phyloP scores from a whole-genome alignment of 2,329 filamentous ascomycete genomes.

The Metarhizium brunneum region DNA sequence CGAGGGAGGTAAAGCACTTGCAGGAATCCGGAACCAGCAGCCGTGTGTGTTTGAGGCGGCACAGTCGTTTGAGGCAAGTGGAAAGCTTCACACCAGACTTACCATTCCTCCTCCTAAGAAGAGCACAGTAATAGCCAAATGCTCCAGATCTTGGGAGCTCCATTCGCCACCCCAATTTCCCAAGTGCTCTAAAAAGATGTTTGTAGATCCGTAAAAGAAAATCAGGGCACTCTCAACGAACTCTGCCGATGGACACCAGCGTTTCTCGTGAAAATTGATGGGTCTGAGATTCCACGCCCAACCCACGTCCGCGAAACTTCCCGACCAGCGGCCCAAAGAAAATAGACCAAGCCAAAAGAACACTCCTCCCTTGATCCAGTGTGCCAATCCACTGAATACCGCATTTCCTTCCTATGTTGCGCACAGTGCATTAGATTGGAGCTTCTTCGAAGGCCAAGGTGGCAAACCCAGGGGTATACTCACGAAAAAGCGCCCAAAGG shows the following conservation, averaged over 20 bases:
- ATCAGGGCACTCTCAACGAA: constrained; percentile 87
- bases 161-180: constrained; percentile 62
- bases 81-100: constrained; percentile 24
- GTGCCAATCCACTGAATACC: constrained; percentile 79
- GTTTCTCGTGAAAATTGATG: constrained; percentile 37
- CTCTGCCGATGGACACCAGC: constrained; percentile 70
- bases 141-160: constrained; percentile 76
- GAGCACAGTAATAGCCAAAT: constrained; percentile 83
- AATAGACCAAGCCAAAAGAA: constrained; percentile 91
- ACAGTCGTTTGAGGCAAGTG: neutral
- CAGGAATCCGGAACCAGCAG: too few species aligned
- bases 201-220: constrained; percentile 79
- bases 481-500: constrained; percentile 79
- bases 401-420: constrained; percentile 49
- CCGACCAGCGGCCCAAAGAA: constrained; percentile 82
- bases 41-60: neutral
- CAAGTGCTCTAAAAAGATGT: constrained; percentile 88
- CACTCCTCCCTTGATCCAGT: constrained; percentile 89
- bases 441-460: neutral
- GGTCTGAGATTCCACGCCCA: constrained; percentile 94
- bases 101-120: constrained; percentile 89
- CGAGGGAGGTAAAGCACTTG: neutral
- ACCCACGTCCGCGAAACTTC: constrained; percentile 80
- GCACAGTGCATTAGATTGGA: neutral
- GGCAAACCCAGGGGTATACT: constrained; percentile 23